Base-by-base conservation (phyloP, 2,329 filamentous ascomycete genomes). In the Penicillium verrucosum region DNA sequence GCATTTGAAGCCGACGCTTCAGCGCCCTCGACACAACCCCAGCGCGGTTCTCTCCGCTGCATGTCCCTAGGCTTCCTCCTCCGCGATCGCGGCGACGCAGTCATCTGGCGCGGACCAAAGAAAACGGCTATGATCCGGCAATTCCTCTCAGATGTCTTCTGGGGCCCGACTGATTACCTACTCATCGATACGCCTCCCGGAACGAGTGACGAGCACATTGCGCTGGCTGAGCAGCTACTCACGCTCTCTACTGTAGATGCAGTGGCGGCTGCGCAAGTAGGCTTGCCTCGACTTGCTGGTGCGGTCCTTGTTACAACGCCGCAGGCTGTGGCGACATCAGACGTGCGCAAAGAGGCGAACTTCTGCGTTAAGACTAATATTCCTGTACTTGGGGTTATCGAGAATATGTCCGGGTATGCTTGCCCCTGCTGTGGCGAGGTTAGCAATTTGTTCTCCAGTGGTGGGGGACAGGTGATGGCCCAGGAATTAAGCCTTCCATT, bases 51-150 rank as follows among this genome's bases (percentile, higher is more conserved):
- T 16, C 70, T 80, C 37, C 73, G 77, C 59, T 94, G 91, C 73
- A 97, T 97, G 89, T 96, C 91, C 54, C 81, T 99, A 1, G 94
- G 92, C 3, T 97, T 99, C 68, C 82, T 99, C 7, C 82, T 99
- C 6, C 86, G 88, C 4, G 85, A 86, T 59, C 82, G 93, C 65
- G 90, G 89, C 60, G 92, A 97, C 67, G 93, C 94, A 0, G 92
- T 99, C 0, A 94, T 99, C 38, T 99, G 94, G 94, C 85, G 94
- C 51, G 94, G 94, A 0, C 94, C 94, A 2, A 99, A 99, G 77
- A 99, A 99, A 79, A 99, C 94, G 5, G 94, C 94, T 49, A 99
- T 99, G 94, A 91, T 99, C 57, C 86, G 92, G 40, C 94, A 99
- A 73, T 99, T 99, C 71, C 80, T 99, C 29, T 89, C 89, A 1